Evolutionary conservation across 176 grass and related monocot species (phyloP), one percentile per base, ranked within the genome.

Genomic region (Urochloa ruziziensis): DNA sequence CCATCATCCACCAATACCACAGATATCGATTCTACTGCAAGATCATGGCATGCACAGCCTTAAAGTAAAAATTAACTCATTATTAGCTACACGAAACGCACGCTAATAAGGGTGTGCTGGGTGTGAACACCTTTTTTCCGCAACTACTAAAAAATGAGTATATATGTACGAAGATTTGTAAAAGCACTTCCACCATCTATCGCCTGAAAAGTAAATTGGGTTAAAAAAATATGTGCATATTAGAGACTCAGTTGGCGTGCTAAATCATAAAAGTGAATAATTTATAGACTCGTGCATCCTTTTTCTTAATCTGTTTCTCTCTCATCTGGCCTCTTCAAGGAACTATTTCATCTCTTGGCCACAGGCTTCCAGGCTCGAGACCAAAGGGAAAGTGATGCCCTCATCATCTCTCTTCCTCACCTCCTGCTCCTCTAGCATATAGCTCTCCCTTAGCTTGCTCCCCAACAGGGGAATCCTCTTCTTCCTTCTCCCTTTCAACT

Each of bases 341-440:
- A 74, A 75, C 52, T 78, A 84, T 86, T 86, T 82, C 85, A 81
- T 77, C 85, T 56, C 79, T 75, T 47, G 59, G 69, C 67, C 84
- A 86, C 58, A 39, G 21, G 32, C 24, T 51, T 81, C 70, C 70
- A 65, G 44, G 78, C 62, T 82, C 70, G 37, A 79, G 79, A 83
- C 66, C 88, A 74, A 90, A 79, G 79, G 84, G 66, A 49, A 86
- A 79, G 80, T 74, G 61, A 78, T 78, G 70, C 37, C 61, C 28
- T 67, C 77, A 57, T 86, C 84, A 74, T 61, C 57, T 82, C 75
- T 77, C 74, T 18, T 23, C 43, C 43, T 79, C 67, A 19, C 75
- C 82, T 37, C 29, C 73, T 78, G 51, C 53, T 19, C 37, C 40
- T 49, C 51, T 65, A 70, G 56, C 56, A 59, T 59, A 59, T 59